Evolutionary conservation across 306 rosid species (phyloP), one percentile per base, ranked within the genome.

Genomic region (Casuarina cunninghamiana): DNA sequence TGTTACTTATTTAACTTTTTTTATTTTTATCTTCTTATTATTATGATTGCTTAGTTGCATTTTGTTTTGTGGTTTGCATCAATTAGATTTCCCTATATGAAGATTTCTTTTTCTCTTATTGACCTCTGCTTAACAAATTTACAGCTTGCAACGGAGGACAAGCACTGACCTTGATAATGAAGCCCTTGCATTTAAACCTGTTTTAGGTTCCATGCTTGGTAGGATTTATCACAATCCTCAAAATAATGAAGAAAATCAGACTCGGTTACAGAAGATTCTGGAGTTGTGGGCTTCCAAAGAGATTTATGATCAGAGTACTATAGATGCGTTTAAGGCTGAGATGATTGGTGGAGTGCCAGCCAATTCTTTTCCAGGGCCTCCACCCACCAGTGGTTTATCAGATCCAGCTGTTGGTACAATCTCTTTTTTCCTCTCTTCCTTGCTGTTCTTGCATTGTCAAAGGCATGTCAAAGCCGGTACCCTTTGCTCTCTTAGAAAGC

Each of bases 221-320:
- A 89, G 99, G 89, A 90, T 93, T 69, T 91, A 89, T 82, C 97
- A 95, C 78, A 89, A 95, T 75, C 99, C 97, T 77, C 97, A 87
- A 69, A 95, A 88, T 79, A 91, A 89, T 51, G 97, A 95, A 75
- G 99, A 95, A 80, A 91, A 87, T 82, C 90, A 87, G 84, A 81
- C 88, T 82, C 88, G 93, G 84, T 82, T 95, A 84, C 93, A 91
- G 77, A 94, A 93, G 73, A 89, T 95, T 87, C 88, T 95, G 65
- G 97, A 95, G 90, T 90, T 95, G 78, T 95, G 99, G 98, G 88
- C 91, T 62, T 91, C 97, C 80, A 91, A 91, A 71, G 92, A 83
- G 67, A 88, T 95, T 60, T 95, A 77, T 50, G 97, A 95, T 83
- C 97, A 81, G 80, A 93, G 90, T 66, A 82, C 94, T 75, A 95